These are phyloP conservation scores for Hansenula lynferdii DNA, from an alignment of 1,139 yeast genomes.

Conservation along the genomic window DNA sequence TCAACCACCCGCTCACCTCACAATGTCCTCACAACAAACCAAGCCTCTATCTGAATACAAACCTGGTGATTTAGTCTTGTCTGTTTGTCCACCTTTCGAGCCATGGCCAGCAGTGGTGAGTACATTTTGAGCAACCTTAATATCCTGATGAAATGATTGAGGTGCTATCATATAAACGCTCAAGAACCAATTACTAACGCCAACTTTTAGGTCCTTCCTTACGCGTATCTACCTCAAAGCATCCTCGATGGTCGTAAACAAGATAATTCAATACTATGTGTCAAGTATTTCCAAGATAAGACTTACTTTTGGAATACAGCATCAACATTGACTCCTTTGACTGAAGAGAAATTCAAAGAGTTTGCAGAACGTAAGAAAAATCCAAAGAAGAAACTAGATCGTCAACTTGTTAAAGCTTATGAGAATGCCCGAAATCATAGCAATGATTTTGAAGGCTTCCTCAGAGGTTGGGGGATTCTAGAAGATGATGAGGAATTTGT, in stretches of 20 bases:
- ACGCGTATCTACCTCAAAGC: background rate
- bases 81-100: slow-evolving; percentile 29
- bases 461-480: slow-evolving; percentile 14
- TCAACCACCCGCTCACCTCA: too few species aligned
- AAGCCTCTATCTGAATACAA: slow-evolving; percentile 4
- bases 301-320: slow-evolving; percentile 30
- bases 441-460: slow-evolving; percentile 19
- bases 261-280: slow-evolving; percentile 29
- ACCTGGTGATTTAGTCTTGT: slow-evolving; percentile 30
- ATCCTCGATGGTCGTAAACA: slow-evolving; percentile 12
- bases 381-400: slow-evolving; percentile 4
- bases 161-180: too few species aligned
- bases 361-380: background rate
- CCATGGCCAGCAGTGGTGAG: slow-evolving; percentile 34
- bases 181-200: background rate
- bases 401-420: slow-evolving; percentile 8
- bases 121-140: too few species aligned
- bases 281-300: slow-evolving; percentile 30
- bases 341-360: background rate
- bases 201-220: background rate
- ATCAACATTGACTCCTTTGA: slow-evolving; percentile 20
- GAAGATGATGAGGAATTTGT: slow-evolving; percentile 5
- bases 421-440: slow-evolving; percentile 5
- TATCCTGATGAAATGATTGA: too few species aligned
- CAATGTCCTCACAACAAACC: background rate